Conservation (phyloP, 768 basidiomycete species). For the Steccherinum ochraceum region DNA sequence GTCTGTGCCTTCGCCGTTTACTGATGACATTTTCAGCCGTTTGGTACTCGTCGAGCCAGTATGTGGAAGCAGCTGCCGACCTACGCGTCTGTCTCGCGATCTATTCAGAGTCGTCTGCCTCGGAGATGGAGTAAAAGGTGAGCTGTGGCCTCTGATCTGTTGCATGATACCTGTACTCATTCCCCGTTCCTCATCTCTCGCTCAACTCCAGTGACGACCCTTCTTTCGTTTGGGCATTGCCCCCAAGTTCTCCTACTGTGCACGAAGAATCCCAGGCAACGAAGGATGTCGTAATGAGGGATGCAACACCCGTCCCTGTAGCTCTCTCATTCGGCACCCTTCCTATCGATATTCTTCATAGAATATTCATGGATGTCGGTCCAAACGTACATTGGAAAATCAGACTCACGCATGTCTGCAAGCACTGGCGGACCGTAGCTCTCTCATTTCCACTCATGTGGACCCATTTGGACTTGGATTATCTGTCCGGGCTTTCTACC, state of each 20-base stretch:
- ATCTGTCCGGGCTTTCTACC: background rate
- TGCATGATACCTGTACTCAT: too few species aligned
- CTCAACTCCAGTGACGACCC: too few species aligned
- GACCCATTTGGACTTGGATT: background rate
- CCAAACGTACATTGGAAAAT: background rate
- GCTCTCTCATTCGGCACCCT: background rate
- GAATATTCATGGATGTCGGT: background rate
- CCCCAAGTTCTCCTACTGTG: too few species aligned
- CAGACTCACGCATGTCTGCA: background rate
- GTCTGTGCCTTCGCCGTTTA: too few species aligned
- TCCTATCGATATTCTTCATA: background rate
- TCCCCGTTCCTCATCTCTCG: too few species aligned
- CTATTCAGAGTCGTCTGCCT: background rate
- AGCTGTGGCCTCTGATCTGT: too few species aligned
- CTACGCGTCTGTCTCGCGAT: background rate
- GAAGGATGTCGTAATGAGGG: background rate
- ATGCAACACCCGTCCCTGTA: background rate
- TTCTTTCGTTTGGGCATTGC: too few species aligned
- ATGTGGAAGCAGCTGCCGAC: background rate
- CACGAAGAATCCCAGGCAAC: too few species aligned
- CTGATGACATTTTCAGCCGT: too few species aligned
- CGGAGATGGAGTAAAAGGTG: background rate
- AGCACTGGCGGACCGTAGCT: background rate
- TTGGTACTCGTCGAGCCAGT: too few species aligned
- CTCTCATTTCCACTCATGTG: background rate